Evolutionary conservation across 805 yeast genomes (phyloP), one percentile per base, ranked within the genome.

Genomic region (Cyberlindnera xishuangbannaensis): DNA sequence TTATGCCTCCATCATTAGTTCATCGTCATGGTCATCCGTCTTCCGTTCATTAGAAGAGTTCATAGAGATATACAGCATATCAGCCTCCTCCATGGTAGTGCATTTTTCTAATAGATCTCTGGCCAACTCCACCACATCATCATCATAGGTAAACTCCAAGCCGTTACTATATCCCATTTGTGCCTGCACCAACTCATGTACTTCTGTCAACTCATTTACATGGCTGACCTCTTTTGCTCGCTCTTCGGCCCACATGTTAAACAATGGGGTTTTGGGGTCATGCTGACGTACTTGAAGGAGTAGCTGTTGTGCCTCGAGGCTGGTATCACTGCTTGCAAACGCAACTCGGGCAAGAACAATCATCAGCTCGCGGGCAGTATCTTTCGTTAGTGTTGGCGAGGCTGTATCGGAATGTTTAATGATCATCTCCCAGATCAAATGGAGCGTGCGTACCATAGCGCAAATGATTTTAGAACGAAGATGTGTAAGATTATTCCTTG

Each of bases 61-160:
- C 76, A 84, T 80, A 37, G 83, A 75, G 37, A 71, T 60, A 52
- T 75, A 83, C 41, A 85, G 59, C 33, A 76, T 73, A 55, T 86
- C 95, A 1, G 86, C 85, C 45, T 83, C 94, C 43, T 82, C 87
- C 48, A 78, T 78, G 4, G 85, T 80, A 9, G 78, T 71, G 39
- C 78, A 75, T 18, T 69, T 66, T 38, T 78, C 85, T 34, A 86
- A 60, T 14, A 85, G 69, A 41, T 78, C 83, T 41, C 85, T 64
- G 0, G 94, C 79, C 49, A 79, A 60, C 41, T 78, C 85, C 24
- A 81, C 73, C 3, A 76, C 73, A 37, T 73, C 77, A 36, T 65
- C 71, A 36, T 73, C 78, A 48, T 77, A 79, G 6, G 75, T 70
- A 39, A 76, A 67, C 48, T 78, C 84, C 11, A 76, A 50, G 2